These are phyloP conservation scores for Gastrolobium bilobum DNA, from an alignment of 306 rosid species.

Conservation along the genomic window DNA sequence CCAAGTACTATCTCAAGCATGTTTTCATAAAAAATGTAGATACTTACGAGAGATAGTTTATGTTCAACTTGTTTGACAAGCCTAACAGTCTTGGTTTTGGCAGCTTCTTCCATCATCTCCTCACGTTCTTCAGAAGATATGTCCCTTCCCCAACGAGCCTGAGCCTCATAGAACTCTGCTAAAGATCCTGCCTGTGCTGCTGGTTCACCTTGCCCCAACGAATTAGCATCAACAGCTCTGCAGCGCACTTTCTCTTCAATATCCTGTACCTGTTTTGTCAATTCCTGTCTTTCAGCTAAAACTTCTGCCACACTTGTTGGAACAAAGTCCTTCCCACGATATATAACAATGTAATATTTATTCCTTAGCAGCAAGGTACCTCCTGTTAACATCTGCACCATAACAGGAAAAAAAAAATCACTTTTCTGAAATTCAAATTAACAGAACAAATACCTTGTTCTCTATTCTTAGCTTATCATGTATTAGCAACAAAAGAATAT, in stretches of 20 bases:
- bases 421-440: conserved; percentile 14
- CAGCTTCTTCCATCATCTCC: conserved; percentile 88
- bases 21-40: conserved; percentile 43
- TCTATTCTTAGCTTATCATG: conserved; percentile 33
- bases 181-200: conserved; percentile 86
- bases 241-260: conserved; percentile 82
- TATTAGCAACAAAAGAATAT: conserved; percentile 24
- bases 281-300: conserved; percentile 89
- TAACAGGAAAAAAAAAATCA: conserved; percentile 42
- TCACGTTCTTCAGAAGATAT: conserved; percentile 83
- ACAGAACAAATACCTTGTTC: conserved; percentile 27
- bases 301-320: conserved; percentile 84
- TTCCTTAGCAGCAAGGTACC: conserved; percentile 93
- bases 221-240: conserved; percentile 60
- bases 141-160: conserved; percentile 93
- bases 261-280: conserved; percentile 87
- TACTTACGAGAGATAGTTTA: conserved; percentile 77
- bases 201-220: conserved; percentile 62
- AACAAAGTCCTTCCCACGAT: conserved; percentile 96
- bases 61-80: conserved; percentile 82
- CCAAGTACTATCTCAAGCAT: conserved; percentile 37
- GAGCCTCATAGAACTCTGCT: conserved; percentile 97
- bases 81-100: conserved; percentile 73
- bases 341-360: conserved; percentile 88
- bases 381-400: conserved; percentile 84